Conservation (phyloP, 78 protist genomes). For the Andalucia godoyi region DNA sequence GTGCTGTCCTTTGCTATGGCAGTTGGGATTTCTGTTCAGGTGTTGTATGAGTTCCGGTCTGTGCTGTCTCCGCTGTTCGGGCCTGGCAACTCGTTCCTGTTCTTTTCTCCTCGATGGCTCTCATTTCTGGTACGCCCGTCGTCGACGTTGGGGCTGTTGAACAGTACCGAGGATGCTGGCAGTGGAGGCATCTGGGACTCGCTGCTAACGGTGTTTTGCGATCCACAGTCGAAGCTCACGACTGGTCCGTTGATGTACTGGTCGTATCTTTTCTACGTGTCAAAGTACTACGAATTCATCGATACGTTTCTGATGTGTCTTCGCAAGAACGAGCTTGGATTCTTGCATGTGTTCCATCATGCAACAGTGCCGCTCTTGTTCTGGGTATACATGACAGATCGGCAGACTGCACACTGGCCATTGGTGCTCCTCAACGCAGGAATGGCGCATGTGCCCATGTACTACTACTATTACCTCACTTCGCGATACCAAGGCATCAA, state of each 20-base stretch:
- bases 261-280: slow-evolving; percentile 1
- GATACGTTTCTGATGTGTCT: slow-evolving; percentile 13
- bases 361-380: background rate
- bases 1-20: background rate
- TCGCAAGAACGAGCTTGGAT: background rate
- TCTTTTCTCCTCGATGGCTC: too few species aligned
- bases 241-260: too few species aligned
- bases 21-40: too few species aligned
- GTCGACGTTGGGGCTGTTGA: too few species aligned
- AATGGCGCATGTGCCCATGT: slow-evolving; percentile 56
- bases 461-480: slow-evolving; percentile 41
- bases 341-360: slow-evolving; percentile 18
- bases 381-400: background rate
- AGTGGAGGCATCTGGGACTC: too few species aligned
- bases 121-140: too few species aligned
- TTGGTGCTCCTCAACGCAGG: slow-evolving; percentile 30
- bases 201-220: too few species aligned
- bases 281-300: slow-evolving; percentile 10
- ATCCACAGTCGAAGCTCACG: too few species aligned
- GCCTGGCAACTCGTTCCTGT: background rate
- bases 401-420: background rate
- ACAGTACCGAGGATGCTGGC: too few species aligned
- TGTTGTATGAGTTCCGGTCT: background rate
- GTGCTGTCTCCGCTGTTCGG: background rate
- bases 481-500: slow-evolving; percentile 26